phyloP scores from a whole-genome alignment of 306 rosid genomes.

The Delonix regia region DNA sequence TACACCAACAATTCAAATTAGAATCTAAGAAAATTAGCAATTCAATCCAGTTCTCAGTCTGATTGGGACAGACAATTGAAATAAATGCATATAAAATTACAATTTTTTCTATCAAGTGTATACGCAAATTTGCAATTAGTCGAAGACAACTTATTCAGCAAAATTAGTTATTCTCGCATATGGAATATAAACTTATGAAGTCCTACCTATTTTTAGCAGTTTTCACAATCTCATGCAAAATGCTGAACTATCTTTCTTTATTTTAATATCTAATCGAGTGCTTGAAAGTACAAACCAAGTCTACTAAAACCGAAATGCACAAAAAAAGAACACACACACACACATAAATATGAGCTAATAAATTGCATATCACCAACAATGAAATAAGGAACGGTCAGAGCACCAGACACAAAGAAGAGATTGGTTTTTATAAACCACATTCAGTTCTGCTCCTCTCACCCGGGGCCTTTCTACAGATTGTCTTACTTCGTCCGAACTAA shows the following conservation, averaged over 20 bases:
- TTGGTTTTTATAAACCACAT: background rate
- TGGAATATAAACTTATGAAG: too few relatives aligned
- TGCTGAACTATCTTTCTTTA: background rate
- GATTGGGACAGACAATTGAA: background rate
- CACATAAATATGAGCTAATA: background rate
- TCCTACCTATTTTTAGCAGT: background rate
- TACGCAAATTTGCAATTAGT: background rate
- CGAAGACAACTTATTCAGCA: background rate
- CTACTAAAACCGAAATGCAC: background rate
- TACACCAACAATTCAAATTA: background rate
- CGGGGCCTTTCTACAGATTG: conserved; percentile 20
- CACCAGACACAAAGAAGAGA: background rate
- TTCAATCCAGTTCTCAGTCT: background rate
- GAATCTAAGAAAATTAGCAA: background rate
- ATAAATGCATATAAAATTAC: background rate
- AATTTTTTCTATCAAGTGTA: background rate
- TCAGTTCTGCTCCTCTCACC: background rate
- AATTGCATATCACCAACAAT: background rate
- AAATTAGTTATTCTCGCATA: too few relatives aligned
- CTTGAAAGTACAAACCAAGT: background rate
- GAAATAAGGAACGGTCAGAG: background rate
- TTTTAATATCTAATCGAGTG: background rate
- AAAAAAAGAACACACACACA: background rate
- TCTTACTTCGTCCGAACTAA: conserved; percentile 64
- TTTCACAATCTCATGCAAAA: background rate